Evolutionary conservation across 2,329 filamentous ascomycete genomes (phyloP).

Genomic region (Xenoacremonium recifei): DNA sequence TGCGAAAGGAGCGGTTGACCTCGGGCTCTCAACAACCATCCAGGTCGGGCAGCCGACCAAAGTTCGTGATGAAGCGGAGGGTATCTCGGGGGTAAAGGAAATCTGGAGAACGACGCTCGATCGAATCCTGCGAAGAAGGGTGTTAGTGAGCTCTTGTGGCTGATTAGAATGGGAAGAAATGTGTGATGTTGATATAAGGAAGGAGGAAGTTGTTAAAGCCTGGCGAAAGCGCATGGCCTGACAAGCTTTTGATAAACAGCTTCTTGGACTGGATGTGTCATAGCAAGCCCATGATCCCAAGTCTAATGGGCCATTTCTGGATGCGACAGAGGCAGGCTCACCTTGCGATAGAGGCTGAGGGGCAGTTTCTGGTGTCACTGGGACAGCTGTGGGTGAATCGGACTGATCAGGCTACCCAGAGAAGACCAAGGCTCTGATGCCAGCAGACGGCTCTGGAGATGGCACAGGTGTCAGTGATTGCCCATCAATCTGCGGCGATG

Average conservation of each 20-base stretch:
- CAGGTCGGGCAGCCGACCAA: constrained; percentile 17
- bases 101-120: constrained; percentile 9
- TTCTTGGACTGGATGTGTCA: neutral
- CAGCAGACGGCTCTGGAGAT: constrained; percentile 20
- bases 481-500: constrained; percentile 15
- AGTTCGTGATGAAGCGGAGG: constrained; percentile 15
- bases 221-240: constrained; percentile 23
- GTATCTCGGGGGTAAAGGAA: too few relatives aligned
- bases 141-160: constrained; percentile 8
- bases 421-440: constrained; percentile 16
- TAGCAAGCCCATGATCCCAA: too few relatives aligned
- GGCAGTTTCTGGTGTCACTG: constrained; percentile 16
- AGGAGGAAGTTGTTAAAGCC: constrained; percentile 16
- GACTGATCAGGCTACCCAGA: constrained; percentile 11
- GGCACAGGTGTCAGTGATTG: constrained; percentile 16
- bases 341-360: constrained; percentile 11
- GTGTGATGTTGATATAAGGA: too few relatives aligned
- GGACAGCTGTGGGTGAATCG: constrained; percentile 10
- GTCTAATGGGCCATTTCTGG: constrained; percentile 3
- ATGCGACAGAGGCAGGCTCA: constrained; percentile 14
- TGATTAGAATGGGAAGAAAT: constrained; percentile 9
- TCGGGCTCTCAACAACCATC: constrained; percentile 23
- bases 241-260: too few relatives aligned
- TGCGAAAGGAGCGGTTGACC: constrained; percentile 22
- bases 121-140: constrained; percentile 6